Evolutionary conservation across 1,284 basidiomycete genomes (phyloP), one percentile per base, ranked within the genome.

Genomic region (Marasmius sp.): DNA sequence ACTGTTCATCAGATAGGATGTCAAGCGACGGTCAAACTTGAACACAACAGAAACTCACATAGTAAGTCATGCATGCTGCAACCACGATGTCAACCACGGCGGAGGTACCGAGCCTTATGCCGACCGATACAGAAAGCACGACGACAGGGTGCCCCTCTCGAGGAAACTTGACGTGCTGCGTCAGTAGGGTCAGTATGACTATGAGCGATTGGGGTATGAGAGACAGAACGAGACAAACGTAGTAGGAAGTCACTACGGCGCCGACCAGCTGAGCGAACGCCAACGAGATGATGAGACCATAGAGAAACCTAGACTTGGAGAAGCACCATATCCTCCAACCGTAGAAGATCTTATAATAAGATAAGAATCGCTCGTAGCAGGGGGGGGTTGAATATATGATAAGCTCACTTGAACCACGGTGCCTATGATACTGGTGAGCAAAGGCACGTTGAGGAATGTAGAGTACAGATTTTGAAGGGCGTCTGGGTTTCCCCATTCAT

Each of bases 61-160:
- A 66, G 48, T 68, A 69, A n/a, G 61, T 66, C 70, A 71, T 70
- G 34, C 58, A 61, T 34, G 50, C 59, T 10, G 70, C 62, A 56
- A 70, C 68, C 8, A 67, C 37, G 0, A 70, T 54, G 47, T 71
- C 69, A 33, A 65, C 64, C 12, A 64, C 41, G 20, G 68, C 70
- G 39, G 64, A 62, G n/a, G 61, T 66, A 0, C 59, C 65, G 36
- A 64, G 62, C 65, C 68, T 66, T 9, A 70, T 43, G 10, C 56
- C 45, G 9, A 58, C 43, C 10, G 43, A 33, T 18, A 9, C 7
- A 8, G 41, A 47, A 43, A 47, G 9, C 7, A 2, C 22, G 12
- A 18, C 2, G 5, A 20, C 20, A 27, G 67, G 67, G 22, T 6
- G 48, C 37, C 51, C 36, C 34, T 52, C 50, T 34, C 22, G 51